Base-by-base conservation (phyloP, 2,329 filamentous ascomycete genomes). In the Exophiala alcalophila region DNA sequence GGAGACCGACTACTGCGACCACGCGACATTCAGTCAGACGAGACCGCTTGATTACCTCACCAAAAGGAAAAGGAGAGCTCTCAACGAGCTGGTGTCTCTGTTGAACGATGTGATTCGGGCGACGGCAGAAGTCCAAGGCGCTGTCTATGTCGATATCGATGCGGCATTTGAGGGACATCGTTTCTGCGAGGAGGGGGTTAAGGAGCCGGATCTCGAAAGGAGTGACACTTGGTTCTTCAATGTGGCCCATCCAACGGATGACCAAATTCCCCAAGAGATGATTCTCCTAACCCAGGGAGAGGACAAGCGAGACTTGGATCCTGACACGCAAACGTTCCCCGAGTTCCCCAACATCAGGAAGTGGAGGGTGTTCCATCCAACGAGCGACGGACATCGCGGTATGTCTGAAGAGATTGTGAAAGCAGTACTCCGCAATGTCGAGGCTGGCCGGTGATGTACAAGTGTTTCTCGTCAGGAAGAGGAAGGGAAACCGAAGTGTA, bases 171-270 rank as follows among this genome's bases (percentile, higher is more conserved):
- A 56, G 19, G 51, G 48, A 6, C 58, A 61, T 44, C 48, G 57
- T 4, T 60, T 61, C 40, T 61, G 58, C 34, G 57, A 54, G 18
- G 45, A 47, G 8, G 53, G 52, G 4, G 52, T 53, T 3, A 23
- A 42, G 6, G 55, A 57, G 33, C 53, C 55, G 12, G 44, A 46
- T 12, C 28, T 50, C 20, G 48, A 50, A 21, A 49, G 50, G n/a
- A 29, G 42, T 4, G 50, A 51, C 15, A 58, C 57, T 14, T 61
- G 58, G 58, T 60, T 61, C 37, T 60, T 57, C 50, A 54, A 57
- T 34, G 38, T 53, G 5, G 40, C 46, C 4, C 16, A 39, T 5
- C 19, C 31, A 7, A 8, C 25, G 18, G 23, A 24, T 11, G 16
- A 11, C 12, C 12, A 20, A 15, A n/a, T n/a, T n/a, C n/a, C n/a